Conservation (phyloP, 78 protist species). For the Dictyostelium brefeldianum region DNA sequence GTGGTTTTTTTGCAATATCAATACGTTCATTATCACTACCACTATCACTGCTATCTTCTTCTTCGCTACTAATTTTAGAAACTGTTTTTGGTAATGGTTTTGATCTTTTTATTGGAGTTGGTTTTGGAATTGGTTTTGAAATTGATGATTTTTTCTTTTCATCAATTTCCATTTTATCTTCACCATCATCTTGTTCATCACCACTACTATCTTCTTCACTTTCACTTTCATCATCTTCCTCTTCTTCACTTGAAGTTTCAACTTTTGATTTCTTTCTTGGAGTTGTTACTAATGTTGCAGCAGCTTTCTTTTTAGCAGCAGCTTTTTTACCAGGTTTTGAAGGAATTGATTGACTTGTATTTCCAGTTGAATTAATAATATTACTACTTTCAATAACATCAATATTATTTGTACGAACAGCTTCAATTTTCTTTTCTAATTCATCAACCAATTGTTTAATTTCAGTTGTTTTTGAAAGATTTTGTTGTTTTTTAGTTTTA, state of each 20-base stretch:
- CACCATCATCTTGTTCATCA: neutral
- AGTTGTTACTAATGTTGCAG: neutral
- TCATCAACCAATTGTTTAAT: conserved; percentile 50
- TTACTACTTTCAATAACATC: neutral
- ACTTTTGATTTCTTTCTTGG: neutral
- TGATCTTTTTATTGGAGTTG: neutral
- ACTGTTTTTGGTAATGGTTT: neutral
- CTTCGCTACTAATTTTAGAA: neutral
- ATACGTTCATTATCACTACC: neutral
- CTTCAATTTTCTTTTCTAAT: conserved; percentile 42
- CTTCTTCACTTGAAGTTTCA: neutral
- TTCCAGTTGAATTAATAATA: neutral
- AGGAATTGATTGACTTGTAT: neutral
- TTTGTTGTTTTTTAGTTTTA: conserved; percentile 46
- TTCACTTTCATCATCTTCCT: neutral
- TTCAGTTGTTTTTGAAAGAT: neutral
- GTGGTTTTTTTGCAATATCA: neutral
- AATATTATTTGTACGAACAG: neutral
- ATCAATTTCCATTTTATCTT: neutral
- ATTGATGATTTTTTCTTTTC: no score
- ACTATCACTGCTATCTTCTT: neutral
- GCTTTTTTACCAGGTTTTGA: conserved; percentile 17
- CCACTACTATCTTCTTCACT: neutral
- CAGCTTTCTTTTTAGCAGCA: conserved; percentile 12
- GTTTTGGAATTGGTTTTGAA: conserved; percentile 7